A percentile compares a stretch with the other conserved stretches of the same genome.
Evolutionary conservation across 495 filamentous ascomycete genomes (phyloP).

Genomic region (Neurospora hispaniola): DNA sequence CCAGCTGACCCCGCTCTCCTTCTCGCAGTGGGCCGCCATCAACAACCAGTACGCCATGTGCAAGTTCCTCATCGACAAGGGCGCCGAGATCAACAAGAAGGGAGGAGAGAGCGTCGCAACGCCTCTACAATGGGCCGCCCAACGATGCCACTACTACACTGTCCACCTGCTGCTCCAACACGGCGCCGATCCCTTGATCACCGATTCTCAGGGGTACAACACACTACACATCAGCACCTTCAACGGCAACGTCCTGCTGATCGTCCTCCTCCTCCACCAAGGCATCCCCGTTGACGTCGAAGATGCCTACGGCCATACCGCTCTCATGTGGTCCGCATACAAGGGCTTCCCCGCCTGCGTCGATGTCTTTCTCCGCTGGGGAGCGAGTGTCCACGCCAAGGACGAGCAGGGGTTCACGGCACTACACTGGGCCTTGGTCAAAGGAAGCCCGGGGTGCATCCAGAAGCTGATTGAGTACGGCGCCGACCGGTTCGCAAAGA

Average conservation of each 20-base stretch:
- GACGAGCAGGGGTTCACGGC: slow-evolving; percentile 90
- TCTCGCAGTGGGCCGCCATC: slow-evolving; percentile 88
- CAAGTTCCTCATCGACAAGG: slow-evolving; percentile 81
- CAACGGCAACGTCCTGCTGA: slow-evolving; percentile 87
- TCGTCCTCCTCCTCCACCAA: slow-evolving; percentile 79
- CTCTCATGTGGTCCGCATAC: slow-evolving; percentile 97
- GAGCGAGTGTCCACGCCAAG: slow-evolving; percentile 78
- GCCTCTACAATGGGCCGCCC: slow-evolving; percentile 92
- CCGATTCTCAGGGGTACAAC: slow-evolving; percentile 91
- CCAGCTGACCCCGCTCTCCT: slow-evolving; percentile 17
- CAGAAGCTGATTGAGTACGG: slow-evolving; percentile 91
- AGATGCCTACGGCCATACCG: slow-evolving; percentile 82
- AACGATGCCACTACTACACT: slow-evolving; percentile 80
- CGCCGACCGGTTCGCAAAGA: slow-evolving; percentile 80
- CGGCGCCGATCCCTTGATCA: slow-evolving; percentile 81
- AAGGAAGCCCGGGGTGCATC: slow-evolving; percentile 75
- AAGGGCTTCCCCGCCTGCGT: slow-evolving; percentile 88
- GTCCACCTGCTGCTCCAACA: slow-evolving; percentile 66
- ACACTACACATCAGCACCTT: slow-evolving; percentile 94
- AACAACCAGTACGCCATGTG: slow-evolving; percentile 96
- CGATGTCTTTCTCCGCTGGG: slow-evolving; percentile 89
- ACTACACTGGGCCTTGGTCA: slow-evolving; percentile 92
- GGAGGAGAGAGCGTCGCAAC: slow-evolving; percentile 91
- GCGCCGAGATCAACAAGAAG: slow-evolving; percentile 87
- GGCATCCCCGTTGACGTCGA: slow-evolving; percentile 85